Conservation (phyloP, 108 stramenopile species). For the Schizochytrium sp. region DNA sequence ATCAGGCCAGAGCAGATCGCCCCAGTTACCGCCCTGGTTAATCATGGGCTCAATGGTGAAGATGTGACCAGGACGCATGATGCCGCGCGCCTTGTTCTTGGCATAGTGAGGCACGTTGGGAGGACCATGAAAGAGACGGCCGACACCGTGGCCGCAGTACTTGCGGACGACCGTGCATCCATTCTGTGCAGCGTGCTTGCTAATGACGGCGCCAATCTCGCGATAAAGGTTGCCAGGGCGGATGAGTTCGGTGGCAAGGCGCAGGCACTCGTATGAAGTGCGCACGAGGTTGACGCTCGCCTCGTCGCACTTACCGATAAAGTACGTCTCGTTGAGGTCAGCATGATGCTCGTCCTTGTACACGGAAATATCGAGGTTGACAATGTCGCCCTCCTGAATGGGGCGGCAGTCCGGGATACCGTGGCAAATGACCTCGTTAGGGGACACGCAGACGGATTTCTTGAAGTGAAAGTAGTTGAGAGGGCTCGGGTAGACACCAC, state of each 20-base stretch:
- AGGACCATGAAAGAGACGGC: slow-evolving; percentile 74
- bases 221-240: slow-evolving; percentile 70
- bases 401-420: slow-evolving; percentile 88
- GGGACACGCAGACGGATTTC: slow-evolving; percentile 88
- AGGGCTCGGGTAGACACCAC: slow-evolving; percentile 89
- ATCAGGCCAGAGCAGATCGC: slow-evolving; percentile 70
- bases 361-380: slow-evolving; percentile 88
- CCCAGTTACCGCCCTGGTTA: slow-evolving; percentile 31
- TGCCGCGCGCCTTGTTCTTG: slow-evolving; percentile 60
- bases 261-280: slow-evolving; percentile 41
- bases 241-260: slow-evolving; percentile 33
- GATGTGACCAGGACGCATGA: slow-evolving; percentile 78
- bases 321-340: slow-evolving; percentile 95
- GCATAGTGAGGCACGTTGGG: slow-evolving; percentile 91
- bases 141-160: slow-evolving; percentile 96
- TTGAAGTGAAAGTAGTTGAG: slow-evolving; percentile 96
- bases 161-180: slow-evolving; percentile 70
- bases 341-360: slow-evolving; percentile 89
- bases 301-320: slow-evolving; percentile 56
- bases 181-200: slow-evolving; percentile 58
- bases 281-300: background rate
- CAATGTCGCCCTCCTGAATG: slow-evolving; percentile 78
- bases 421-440: slow-evolving; percentile 98
- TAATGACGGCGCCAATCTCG: slow-evolving; percentile 80
- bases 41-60: slow-evolving; percentile 99